Evolutionary conservation across 371 early-diverging fungal genomes (phyloP), one percentile per base, ranked within the genome.

Genomic region (Basidiobolus heterosporus): DNA sequence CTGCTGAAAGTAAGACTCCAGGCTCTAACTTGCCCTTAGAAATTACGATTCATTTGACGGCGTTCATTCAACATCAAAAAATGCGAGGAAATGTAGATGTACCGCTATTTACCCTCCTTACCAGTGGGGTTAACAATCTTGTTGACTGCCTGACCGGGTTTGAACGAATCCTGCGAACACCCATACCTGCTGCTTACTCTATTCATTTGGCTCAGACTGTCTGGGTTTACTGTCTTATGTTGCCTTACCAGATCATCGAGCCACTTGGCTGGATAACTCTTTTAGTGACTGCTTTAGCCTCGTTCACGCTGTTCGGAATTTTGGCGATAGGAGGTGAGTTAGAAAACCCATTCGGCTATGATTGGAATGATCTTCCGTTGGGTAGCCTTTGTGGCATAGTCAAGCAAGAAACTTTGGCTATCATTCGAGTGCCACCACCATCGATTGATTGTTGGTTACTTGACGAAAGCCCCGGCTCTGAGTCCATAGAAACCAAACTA

Each of bases 101-200:
- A 17, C 56, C 67, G 0, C 36, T 56, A 21, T 23, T 55, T 44
- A 65, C 59, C 13, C 45, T 56, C 46, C 47, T 64, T 47, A 52
- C 57, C 46, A 57, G 51, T 17, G 44, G 54, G 15, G 17, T 70
- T 7, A 65, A 58, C 48, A 44, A 49, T 18, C 36, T 70, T 50
- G 46, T 60, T 21, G 67, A 66, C 38, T 70, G 67, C 21, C 46
- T 70, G 7, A 64, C 67, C 16, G 62, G 64, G 2, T 81, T 83
- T 50, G 85, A 87, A 61, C 69, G 90, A 22, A 82, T 89, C 49
- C 54, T 80, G 21, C 67, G 69, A 22, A 78, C 83, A 9, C 90
- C 90, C 6, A 81, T 88, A 51, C 90, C 90, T 4, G 49, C 79
- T 41, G 87, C 87, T 8, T 89, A 89, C 52, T 64, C 71, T 17